Evolutionary conservation across 2,329 filamentous ascomycete genomes (phyloP).

Genomic region (Colletotrichum chlorophyti): DNA sequence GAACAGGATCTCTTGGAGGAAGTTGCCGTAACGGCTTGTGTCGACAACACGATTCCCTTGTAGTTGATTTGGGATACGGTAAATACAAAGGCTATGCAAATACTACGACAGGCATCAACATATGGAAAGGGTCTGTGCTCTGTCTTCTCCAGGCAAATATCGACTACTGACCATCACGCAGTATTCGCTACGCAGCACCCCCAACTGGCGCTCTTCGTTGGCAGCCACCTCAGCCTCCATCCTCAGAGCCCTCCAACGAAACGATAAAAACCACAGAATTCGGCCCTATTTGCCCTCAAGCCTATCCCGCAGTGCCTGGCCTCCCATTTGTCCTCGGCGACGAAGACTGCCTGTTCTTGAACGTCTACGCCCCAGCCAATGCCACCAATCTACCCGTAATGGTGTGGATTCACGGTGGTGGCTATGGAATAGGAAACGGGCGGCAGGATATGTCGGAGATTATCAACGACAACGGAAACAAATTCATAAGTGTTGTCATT

Average conservation of each 20-base stretch:
- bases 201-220: constrained; percentile 51
- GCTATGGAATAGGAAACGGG: constrained; percentile 38
- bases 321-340: constrained; percentile 36
- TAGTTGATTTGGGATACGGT: constrained; percentile 52
- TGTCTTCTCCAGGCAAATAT: not conserved
- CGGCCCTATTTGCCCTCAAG: constrained; percentile 43
- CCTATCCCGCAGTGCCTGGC: constrained; percentile 33
- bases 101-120: constrained; percentile 43
- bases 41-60: not conserved
- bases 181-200: constrained; percentile 53
- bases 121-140: constrained; percentile 52
- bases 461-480: constrained; percentile 35
- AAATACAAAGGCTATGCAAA: constrained; percentile 51
- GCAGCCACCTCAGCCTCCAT: constrained; percentile 44
- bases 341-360: constrained; percentile 55
- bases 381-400: constrained; percentile 49
- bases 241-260: constrained; percentile 36
- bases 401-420: constrained; percentile 56
- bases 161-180: constrained; percentile 27
- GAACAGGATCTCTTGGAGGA: too few species aligned
- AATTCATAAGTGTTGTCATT: constrained; percentile 48
- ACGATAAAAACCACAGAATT: constrained; percentile 39
- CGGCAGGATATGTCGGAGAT: constrained; percentile 33
- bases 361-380: constrained; percentile 49
- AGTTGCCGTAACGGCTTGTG: too few species aligned